Conservation (phyloP, 2,329 filamentous ascomycete species). For the Decorospora gaudefroyi region DNA sequence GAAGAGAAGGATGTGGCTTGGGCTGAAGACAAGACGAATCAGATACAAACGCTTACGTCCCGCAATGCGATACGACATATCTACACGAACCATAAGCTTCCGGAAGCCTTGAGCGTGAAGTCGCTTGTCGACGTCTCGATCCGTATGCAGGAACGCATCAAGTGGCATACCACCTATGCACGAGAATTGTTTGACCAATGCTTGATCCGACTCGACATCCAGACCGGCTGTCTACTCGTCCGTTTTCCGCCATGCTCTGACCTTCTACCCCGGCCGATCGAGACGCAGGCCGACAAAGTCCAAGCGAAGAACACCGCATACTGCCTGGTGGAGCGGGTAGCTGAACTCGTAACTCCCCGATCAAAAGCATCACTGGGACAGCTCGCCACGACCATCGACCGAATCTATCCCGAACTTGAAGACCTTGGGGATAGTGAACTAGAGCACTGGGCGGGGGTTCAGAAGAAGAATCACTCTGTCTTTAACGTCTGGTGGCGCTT, state of each 20-base stretch:
- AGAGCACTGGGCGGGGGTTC: conserved; percentile 2
- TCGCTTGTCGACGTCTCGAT: conserved; percentile 57
- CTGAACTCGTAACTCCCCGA: conserved; percentile 56
- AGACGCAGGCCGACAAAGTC: conserved; percentile 21
- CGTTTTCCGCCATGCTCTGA: conserved; percentile 31
- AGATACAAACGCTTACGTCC: conserved; percentile 72
- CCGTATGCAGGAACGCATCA: conserved; percentile 59
- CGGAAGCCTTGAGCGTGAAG: conserved; percentile 67
- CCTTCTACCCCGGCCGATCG: conserved; percentile 24
- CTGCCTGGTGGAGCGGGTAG: conserved; percentile 54
- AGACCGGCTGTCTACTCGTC: conserved; percentile 42
- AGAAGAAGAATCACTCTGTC: conserved; percentile 23
- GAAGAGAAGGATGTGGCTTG: conserved; percentile 68
- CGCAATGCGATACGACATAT: conserved; percentile 81
- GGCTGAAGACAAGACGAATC: conserved; percentile 86
- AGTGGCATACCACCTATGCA: conserved; percentile 58
- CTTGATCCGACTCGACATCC: conserved; percentile 52
- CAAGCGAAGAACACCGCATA: conserved; percentile 45
- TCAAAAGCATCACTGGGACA: conserved; percentile 51
- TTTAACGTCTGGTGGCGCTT: conserved; percentile 36
- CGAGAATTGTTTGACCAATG: conserved; percentile 58
- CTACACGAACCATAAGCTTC: conserved; percentile 62
- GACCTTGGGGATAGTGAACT: conserved; percentile 2
- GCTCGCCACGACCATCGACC: conserved; percentile 48
- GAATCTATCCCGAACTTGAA: conserved; percentile 49